A percentile compares a stretch with the other conserved stretches of the same genome.
These are phyloP conservation scores for Colletotrichum sansevieriae DNA, from an alignment of 2,329 filamentous ascomycete species.

Conservation along the genomic window DNA sequence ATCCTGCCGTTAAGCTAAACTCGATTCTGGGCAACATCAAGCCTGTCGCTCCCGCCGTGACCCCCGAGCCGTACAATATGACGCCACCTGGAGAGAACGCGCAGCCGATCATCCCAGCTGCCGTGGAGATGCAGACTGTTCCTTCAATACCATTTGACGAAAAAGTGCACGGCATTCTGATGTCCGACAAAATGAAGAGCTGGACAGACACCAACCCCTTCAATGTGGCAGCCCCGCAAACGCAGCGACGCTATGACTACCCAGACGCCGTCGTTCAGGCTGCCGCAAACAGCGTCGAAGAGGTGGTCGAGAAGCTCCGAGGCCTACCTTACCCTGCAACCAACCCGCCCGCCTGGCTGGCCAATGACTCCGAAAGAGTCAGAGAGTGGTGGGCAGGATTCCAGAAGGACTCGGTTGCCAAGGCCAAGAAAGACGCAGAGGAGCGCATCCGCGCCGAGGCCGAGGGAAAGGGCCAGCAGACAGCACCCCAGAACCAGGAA, in stretches of 20 bases:
- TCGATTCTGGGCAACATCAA: conserved; percentile 52
- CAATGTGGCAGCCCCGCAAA: conserved; percentile 47
- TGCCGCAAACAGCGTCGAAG: conserved; percentile 59
- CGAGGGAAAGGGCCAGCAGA: conserved; percentile 48
- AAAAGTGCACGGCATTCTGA: conserved; percentile 58
- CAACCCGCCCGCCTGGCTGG: conserved; percentile 67
- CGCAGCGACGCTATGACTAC: conserved; percentile 54
- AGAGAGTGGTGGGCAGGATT: conserved; percentile 68
- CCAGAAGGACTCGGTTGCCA: conserved; percentile 54
- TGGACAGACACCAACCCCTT: conserved; percentile 59
- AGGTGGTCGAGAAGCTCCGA: conserved; percentile 56
- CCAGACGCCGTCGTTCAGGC: conserved; percentile 57
- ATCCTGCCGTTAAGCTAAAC: conserved; percentile 54
- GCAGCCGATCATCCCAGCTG: conserved; percentile 47
- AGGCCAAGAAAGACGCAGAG: conserved; percentile 56
- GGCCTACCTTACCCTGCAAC: conserved; percentile 63
- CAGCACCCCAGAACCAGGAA: conserved; percentile 39
- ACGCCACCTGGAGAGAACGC: conserved; percentile 37
- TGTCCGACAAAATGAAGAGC: conserved; percentile 57
- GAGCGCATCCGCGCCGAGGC: conserved; percentile 52
- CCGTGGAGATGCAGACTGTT: conserved; percentile 50
- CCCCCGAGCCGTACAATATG: conserved; percentile 41
- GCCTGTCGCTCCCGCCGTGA: conserved; percentile 34
- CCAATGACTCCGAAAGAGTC: conserved; percentile 58
- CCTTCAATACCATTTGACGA: conserved; percentile 53